Evolutionary conservation across 1,284 basidiomycete genomes (phyloP), one percentile per base, ranked within the genome.

Genomic region (Heterobasidion occidentale): DNA sequence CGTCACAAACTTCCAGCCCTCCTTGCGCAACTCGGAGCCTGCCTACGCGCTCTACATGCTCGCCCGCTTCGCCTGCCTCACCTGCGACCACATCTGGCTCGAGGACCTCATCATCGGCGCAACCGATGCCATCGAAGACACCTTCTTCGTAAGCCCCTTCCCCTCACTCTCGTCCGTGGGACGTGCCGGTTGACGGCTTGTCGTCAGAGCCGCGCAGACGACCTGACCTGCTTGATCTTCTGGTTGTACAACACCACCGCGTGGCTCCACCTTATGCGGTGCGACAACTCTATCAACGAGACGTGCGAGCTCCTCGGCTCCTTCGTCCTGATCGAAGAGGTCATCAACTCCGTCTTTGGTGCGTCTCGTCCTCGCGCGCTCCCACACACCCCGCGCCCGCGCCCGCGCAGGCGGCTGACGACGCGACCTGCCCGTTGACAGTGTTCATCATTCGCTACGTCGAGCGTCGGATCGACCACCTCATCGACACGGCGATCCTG

Each of bases 401-500:
- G 50, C 27, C 55, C 9, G 36, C 45, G 14, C 27, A 19, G 2
- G 19, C 15, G 5, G 27, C 56, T 52, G 52, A 52, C 46, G 7
- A 27, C 55, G 52, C 27, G 59, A 57, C 60, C 62, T 57, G 27
- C 36, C 19, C 56, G 27, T 34, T 56, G 51, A 9, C 68, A 93
- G 96, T 98, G 33, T 97, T 98, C 69, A 86, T 98, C 63, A 96
- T 98, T 62, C 90, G 96, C 52, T 88, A 92, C 59, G 88, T 91
- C 7, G 96, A 99, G 70, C 78, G 90, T 53, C 83, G 85, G 59
- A 91, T 98, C 66, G 95, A 98, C 70, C 79, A 84, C 55, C 75
- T 97, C 38, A 78, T 99, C 19, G 94, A 98, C 66, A 70, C 80
- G 0, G 83, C 92, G 0, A 74, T 99, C 55, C 78, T 99, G 57